These are phyloP conservation scores for Quercus agrifolia DNA, from an alignment of 306 rosid species.

Conservation along the genomic window DNA sequence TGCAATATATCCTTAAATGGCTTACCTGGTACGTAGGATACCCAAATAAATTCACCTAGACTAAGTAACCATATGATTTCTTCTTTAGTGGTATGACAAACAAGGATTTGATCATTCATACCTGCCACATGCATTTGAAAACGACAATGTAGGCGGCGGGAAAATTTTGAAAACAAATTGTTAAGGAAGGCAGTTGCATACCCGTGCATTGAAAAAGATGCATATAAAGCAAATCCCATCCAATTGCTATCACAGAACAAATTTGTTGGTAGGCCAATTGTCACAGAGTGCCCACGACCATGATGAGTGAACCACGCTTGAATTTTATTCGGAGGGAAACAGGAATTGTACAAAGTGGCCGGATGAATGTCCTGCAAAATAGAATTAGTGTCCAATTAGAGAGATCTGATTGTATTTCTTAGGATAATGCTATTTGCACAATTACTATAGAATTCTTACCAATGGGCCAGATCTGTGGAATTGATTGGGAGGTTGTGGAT, in stretches of 20 bases:
- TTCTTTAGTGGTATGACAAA: background rate
- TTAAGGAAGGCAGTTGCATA: background rate
- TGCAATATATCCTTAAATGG: background rate
- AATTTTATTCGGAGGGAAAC: background rate
- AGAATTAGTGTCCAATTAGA: background rate
- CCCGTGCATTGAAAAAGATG: background rate
- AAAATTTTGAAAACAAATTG: background rate
- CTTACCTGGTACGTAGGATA: background rate
- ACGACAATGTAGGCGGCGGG: background rate
- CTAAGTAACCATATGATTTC: background rate
- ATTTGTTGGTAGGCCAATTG: background rate
- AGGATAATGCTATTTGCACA: too few relatives aligned
- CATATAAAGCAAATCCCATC: background rate
- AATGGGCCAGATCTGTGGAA: background rate
- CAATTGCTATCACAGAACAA: background rate
- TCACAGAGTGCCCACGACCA: background rate
- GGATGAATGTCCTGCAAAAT: background rate
- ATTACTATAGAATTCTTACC: background rate
- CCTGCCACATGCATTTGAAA: background rate
- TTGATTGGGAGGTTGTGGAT: background rate
- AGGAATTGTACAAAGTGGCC: background rate
- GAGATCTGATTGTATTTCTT: background rate
- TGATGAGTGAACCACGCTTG: background rate
- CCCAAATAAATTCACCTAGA: background rate
- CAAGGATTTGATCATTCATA: background rate